Conservation (phyloP, 495 filamentous ascomycete genomes). For the Xylaria flabelliformis region DNA sequence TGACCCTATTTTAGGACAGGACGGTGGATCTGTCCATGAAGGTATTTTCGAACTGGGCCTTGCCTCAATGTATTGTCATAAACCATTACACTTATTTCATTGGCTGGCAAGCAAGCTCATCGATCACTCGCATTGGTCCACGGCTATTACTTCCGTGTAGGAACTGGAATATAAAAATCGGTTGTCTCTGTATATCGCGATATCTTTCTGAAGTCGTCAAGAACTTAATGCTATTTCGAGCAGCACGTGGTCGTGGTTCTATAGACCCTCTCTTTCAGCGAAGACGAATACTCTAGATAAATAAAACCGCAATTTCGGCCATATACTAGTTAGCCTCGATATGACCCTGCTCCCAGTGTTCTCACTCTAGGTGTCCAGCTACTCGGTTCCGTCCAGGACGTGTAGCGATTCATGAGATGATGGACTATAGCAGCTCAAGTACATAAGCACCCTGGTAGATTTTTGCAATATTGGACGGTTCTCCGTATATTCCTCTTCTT, state of each 20-base stretch:
- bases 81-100: neutral
- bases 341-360: neutral
- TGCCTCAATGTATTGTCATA: neutral
- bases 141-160: neutral
- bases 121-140: neutral
- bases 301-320: too few species aligned
- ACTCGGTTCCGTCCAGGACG: neutral
- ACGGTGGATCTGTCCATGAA: neutral
- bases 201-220: neutral
- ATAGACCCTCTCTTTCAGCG: neutral
- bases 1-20: neutral
- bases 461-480: neutral
- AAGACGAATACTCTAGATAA: neutral
- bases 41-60: neutral
- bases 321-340: neutral
- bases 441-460: neutral
- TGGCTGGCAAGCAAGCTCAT: neutral
- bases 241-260: neutral
- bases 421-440: neutral
- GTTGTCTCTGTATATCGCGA: neutral
- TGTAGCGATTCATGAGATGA: neutral
- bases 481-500: neutral
- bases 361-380: neutral
- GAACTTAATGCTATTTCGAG: neutral
- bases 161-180: neutral